These are phyloP conservation scores for Vitis rupestris DNA, from an alignment of 164 flowering plant genomes.

Conservation along the genomic window DNA sequence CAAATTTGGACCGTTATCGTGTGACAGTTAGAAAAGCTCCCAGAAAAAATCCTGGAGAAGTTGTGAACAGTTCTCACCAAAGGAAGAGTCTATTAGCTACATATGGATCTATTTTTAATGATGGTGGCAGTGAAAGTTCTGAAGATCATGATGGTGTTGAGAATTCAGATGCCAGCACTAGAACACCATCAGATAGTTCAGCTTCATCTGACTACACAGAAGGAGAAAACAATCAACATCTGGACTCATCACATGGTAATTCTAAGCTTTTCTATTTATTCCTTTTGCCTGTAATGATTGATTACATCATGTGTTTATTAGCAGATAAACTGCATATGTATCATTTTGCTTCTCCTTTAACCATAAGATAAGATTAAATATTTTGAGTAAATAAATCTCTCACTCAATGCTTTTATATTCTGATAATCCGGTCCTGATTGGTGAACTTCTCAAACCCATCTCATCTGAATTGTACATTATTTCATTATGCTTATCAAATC, in stretches of 20 bases:
- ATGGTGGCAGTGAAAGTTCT: constrained; percentile 45
- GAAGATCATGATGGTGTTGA: constrained; percentile 30
- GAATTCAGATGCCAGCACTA: constrained; percentile 46
- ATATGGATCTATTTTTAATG: constrained; percentile 37
- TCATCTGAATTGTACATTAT: no score
- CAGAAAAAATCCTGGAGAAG: constrained; percentile 22
- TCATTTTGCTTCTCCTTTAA: no score
- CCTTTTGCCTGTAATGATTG: neutral
- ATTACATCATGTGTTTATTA: neutral
- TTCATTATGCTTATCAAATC: no score
- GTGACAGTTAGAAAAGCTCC: constrained; percentile 18
- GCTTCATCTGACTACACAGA: constrained; percentile 48
- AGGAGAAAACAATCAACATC: constrained; percentile 30
- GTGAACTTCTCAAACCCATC: no score
- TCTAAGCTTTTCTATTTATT: neutral
- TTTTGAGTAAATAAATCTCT: no score
- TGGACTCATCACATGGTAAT: constrained; percentile 38
- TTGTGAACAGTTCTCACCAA: constrained; percentile 21
- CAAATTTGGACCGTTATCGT: constrained; percentile 7
- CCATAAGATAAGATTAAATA: no score
- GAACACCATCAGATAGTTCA: constrained; percentile 45
- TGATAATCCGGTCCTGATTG: no score
- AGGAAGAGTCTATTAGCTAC: constrained; percentile 37
- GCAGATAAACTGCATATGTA: no score
- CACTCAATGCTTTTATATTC: no score